These are phyloP conservation scores for Neopestalotiopsis sp. DNA, from an alignment of 2,329 filamentous ascomycete genomes.

Conservation along the genomic window DNA sequence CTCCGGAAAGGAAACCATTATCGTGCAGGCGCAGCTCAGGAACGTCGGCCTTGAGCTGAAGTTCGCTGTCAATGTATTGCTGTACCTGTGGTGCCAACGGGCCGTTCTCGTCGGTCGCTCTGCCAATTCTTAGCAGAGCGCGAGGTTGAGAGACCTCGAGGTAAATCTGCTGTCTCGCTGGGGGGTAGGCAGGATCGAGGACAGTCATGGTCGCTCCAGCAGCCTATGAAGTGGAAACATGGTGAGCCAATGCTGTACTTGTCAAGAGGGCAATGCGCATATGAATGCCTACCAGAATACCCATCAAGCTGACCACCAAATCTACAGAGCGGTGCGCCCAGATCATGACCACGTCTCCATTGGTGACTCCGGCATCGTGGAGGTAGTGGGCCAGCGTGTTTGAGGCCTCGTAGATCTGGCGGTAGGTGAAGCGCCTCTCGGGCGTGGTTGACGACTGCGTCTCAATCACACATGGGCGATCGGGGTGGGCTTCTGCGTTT, in stretches of 20 bases:
- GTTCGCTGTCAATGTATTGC: slow-evolving; percentile 73
- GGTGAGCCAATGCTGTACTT: slow-evolving; percentile 48
- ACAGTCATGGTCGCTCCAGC: slow-evolving; percentile 69
- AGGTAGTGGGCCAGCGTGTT: slow-evolving; percentile 84
- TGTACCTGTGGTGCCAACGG: slow-evolving; percentile 54
- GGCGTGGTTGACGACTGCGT: slow-evolving; percentile 53
- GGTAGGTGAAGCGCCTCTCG: slow-evolving; percentile 77
- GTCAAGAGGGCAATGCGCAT: not conserved
- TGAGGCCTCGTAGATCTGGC: slow-evolving; percentile 83
- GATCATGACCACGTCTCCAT: slow-evolving; percentile 92
- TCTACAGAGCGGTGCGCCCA: slow-evolving; percentile 83
- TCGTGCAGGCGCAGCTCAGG: slow-evolving; percentile 75
- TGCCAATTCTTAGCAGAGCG: slow-evolving; percentile 75
- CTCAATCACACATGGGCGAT: slow-evolving; percentile 57
- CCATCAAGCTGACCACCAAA: slow-evolving; percentile 76
- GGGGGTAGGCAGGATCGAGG: slow-evolving; percentile 83
- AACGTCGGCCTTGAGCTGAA: slow-evolving; percentile 75
- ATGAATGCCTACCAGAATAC: slow-evolving; percentile 54
- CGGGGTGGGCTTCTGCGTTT: slow-evolving; percentile 73
- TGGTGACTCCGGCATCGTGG: slow-evolving; percentile 71
- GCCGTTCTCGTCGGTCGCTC: slow-evolving; percentile 73
- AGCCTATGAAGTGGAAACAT: slow-evolving; percentile 11
- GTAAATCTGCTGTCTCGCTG: slow-evolving; percentile 81
- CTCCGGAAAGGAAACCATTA: slow-evolving; percentile 75
- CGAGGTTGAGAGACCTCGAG: slow-evolving; percentile 79